Evolutionary conservation across 805 yeast genomes (phyloP).

Genomic region (Candida morakotiae): DNA sequence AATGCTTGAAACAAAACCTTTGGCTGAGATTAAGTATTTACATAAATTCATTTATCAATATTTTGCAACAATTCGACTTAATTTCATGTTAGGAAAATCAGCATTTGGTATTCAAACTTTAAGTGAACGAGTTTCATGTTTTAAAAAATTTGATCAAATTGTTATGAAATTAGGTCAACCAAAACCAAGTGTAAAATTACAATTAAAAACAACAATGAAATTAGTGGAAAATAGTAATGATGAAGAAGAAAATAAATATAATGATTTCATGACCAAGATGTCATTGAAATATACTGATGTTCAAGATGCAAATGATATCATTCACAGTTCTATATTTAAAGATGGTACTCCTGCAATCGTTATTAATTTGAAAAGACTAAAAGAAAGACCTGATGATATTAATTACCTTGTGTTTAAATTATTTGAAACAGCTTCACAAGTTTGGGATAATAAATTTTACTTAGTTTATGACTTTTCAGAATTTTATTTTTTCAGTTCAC

Average conservation of each 20-base stretch:
- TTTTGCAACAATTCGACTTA: conserved; percentile 25
- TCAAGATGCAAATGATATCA: conserved; percentile 36
- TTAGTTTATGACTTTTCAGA: conserved; percentile 69
- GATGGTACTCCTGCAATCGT: conserved; percentile 74
- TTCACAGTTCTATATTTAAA: conserved; percentile 61
- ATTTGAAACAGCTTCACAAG: conserved; percentile 61
- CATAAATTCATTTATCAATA: conserved; percentile 38
- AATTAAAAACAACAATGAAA: conserved; percentile 51
- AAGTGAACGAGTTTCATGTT: conserved; percentile 19
- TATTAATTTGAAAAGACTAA: conserved; percentile 37
- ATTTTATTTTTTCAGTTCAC: conserved; percentile 26
- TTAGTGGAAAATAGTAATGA: conserved; percentile 37
- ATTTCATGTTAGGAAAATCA: conserved; percentile 21
- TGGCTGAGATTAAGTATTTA: conserved; percentile 34
- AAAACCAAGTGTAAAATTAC: conserved; percentile 43
- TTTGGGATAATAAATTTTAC: conserved; percentile 67
- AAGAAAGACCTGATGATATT: conserved; percentile 31
- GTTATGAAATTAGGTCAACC: conserved; percentile 58
- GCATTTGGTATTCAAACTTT: conserved; percentile 12
- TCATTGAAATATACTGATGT: conserved; percentile 49
- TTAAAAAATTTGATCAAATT: conserved; percentile 43
- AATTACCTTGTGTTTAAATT: conserved; percentile 56
- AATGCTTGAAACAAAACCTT: conserved; percentile 21
- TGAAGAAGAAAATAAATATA: conserved; percentile 39
- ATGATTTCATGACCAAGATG: conserved; percentile 72